Evolutionary conservation across 2,329 filamentous ascomycete species (phyloP), one percentile per base, ranked within the genome.

Genomic region (Volutella citrinella): DNA sequence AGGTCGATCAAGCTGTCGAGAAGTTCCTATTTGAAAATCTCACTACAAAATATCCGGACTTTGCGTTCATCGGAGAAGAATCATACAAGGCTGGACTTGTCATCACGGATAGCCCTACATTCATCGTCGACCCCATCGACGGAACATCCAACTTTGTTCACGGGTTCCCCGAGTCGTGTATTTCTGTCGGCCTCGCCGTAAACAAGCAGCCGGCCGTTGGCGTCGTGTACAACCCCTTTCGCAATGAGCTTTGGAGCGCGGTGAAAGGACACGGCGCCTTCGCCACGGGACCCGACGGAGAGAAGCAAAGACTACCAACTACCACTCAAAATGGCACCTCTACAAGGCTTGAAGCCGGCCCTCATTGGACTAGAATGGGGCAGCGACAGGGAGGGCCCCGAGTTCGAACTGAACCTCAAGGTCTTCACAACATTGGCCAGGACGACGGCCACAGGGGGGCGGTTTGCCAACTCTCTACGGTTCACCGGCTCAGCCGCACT

Each of bases 91-190:
- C 80, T 1, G 83, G 82, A 46, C 65, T 68, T 32, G 64, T 61
- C 25, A 67, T 90, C 28, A 81, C 77, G 1, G 57, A 69, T 19
- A 70, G 70, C 10, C 84, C 85, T 3, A 90, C 84, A 26, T 89
- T 89, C 63, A 76, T 89, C 54, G 80, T 84, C 46, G 85, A 90
- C 60, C 85, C 85, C 24, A 88, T 90, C 49, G 85, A 89, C 63
- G 85, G 57, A 23, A 88, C 78, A 6, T 87, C 81, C 30, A 89
- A 89, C 69, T 88, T 89, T 55, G 74, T 88, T 22, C 84, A 89
- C 61, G 74, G 73, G 15, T 81, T 85, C 60, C 82, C 82, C 4
- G 73, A 79, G 51, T 82, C 85, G 42, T 84, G 79, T 66, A 80
- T 88, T 60, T 87, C 82, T 6, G 76, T 89, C 15, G 84, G 84